Conservation (phyloP, 495 filamentous ascomycete species). For the Articulospora tetracladia region DNA sequence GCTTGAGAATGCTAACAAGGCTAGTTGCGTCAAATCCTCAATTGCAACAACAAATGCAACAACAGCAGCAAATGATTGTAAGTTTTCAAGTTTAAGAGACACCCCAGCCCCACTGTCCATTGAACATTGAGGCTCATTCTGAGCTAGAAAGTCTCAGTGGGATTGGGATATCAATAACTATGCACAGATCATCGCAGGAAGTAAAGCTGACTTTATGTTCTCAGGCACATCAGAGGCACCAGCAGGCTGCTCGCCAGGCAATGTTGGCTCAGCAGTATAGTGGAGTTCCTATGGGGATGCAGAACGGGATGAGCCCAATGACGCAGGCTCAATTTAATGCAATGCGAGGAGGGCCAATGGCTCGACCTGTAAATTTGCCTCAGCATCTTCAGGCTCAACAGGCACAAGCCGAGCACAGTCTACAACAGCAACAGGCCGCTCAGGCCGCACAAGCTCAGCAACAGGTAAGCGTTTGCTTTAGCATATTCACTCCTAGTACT, state of each 20-base stretch:
- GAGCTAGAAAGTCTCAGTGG: too few species aligned
- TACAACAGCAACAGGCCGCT: slow-evolving; percentile 22
- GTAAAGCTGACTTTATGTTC: too few species aligned
- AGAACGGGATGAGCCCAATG: slow-evolving; percentile 56
- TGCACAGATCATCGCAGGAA: too few species aligned
- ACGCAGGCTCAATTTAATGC: slow-evolving; percentile 52
- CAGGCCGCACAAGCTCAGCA: slow-evolving; percentile 39
- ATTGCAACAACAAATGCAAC: slow-evolving; percentile 22
- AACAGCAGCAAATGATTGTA: slow-evolving; percentile 22
- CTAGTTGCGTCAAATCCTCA: slow-evolving; percentile 23
- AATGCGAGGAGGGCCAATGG: slow-evolving; percentile 39
- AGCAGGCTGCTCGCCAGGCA: slow-evolving; percentile 43
- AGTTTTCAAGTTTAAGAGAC: too few species aligned
- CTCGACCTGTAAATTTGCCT: slow-evolving; percentile 34
- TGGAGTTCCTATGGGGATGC: slow-evolving; percentile 49
- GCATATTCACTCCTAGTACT: neutral
- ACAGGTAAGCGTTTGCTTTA: slow-evolving; percentile 28
- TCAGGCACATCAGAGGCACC: slow-evolving; percentile 33
- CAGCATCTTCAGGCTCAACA: slow-evolving; percentile 44
- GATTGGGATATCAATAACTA: too few species aligned
- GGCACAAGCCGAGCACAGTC: slow-evolving; percentile 31
- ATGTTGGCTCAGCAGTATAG: slow-evolving; percentile 40
- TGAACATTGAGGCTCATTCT: too few species aligned
- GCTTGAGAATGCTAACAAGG: slow-evolving; percentile 13
- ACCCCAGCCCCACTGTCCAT: too few species aligned